phyloP scores from a whole-genome alignment of 2,329 filamentous ascomycete genomes.

The Pseudopyrenochaeta lycopersici region DNA sequence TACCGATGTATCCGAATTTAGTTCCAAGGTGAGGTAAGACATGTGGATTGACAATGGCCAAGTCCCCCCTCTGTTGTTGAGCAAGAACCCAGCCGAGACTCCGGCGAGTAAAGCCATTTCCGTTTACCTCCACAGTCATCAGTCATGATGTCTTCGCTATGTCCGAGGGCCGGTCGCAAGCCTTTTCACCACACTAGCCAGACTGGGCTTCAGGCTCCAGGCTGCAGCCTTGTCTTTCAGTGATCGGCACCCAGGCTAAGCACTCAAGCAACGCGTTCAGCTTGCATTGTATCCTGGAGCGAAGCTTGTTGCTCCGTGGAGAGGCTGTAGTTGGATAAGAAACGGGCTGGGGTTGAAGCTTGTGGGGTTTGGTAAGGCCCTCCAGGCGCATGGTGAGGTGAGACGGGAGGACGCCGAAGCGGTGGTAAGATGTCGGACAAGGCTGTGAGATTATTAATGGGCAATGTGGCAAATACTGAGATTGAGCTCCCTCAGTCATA shows the following conservation, averaged over 20 bases:
- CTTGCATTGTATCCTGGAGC: slow-evolving; percentile 5
- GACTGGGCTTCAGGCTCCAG: no score
- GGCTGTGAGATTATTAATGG: not conserved
- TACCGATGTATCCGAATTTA: no score
- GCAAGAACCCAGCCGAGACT: no score
- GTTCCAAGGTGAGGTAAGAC: no score
- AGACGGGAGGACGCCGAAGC: slow-evolving; percentile 6
- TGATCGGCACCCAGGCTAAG: not conserved
- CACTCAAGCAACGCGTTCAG: slow-evolving; percentile 7
- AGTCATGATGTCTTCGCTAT: no score
- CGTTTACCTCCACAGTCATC: no score
- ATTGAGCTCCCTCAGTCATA: no score
- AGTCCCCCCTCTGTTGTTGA: no score
- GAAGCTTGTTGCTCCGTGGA: slow-evolving; percentile 13
- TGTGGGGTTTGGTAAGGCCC: not conserved
- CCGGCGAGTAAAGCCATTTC: no score
- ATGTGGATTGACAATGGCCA: no score
- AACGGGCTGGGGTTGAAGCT: not conserved
- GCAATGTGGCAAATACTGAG: not conserved
- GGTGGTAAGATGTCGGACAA: slow-evolving; percentile 1
- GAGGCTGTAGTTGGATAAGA: not conserved
- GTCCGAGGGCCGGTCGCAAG: no score
- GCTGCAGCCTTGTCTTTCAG: not conserved
- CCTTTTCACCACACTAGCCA: no score
- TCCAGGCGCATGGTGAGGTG: not conserved